Percentiles rank a stretch among this genome's conserved stretches.
phyloP scores from a whole-genome alignment of 768 basidiomycete species.

The Tylopilus intermedius region DNA sequence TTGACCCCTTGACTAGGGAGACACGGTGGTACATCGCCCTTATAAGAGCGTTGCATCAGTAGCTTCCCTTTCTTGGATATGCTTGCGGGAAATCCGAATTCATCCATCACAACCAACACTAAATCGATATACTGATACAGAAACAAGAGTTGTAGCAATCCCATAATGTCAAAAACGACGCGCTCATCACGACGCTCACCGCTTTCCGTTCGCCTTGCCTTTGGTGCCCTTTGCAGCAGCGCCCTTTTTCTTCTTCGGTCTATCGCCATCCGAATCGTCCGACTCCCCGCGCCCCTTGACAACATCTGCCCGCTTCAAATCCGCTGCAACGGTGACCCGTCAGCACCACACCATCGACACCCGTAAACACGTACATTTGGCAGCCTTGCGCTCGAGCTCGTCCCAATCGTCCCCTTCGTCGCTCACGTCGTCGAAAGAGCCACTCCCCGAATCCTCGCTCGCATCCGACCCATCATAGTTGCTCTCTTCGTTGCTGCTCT shows the following conservation, averaged over 20 bases:
- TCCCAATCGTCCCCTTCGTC: conserved; percentile 94
- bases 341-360: neutral
- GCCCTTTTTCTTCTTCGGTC: conserved; percentile 43
- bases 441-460: conserved; percentile 57
- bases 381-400: conserved; percentile 87
- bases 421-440: conserved; percentile 58
- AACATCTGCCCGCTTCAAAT: conserved; percentile 44
- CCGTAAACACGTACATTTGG: conserved; percentile 53
- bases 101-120: neutral
- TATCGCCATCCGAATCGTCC: conserved; percentile 49
- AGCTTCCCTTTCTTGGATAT: conserved; percentile 76
- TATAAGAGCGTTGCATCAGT: conserved; percentile 91
- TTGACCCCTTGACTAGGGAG: conserved; percentile 94
- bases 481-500: conserved; percentile 50
- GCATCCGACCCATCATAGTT: conserved; percentile 50
- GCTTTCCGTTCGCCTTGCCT: conserved; percentile 41
- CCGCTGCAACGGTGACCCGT: conserved; percentile 32
- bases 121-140: neutral
- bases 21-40: conserved; percentile 89
- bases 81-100: no score
- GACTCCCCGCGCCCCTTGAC: conserved; percentile 39
- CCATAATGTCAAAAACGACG: neutral
- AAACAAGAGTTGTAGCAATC: neutral
- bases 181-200: conserved; percentile 23
- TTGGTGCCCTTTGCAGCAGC: conserved; percentile 23